phyloP scores from a whole-genome alignment of 345 rosid genomes.

The Eucalyptus marginata region DNA sequence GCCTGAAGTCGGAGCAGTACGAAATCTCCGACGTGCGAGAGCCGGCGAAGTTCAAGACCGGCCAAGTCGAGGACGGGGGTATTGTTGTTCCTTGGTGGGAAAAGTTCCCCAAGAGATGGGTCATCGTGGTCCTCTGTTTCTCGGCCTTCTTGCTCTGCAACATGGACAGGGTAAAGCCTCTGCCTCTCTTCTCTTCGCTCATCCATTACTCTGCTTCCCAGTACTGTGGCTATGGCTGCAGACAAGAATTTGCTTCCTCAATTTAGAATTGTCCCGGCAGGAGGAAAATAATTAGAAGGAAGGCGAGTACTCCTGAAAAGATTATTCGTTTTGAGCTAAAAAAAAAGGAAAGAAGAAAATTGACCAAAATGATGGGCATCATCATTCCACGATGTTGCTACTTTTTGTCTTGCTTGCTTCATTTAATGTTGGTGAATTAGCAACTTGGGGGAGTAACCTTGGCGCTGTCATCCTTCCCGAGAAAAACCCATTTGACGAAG shows the following conservation, averaged over 20 bases:
- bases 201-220: neutral
- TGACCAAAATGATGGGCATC: neutral
- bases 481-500: neutral
- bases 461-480: neutral
- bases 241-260: neutral
- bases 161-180: conserved; percentile 69
- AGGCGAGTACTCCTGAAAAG: neutral
- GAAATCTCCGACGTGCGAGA: conserved; percentile 9
- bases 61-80: conserved; percentile 7
- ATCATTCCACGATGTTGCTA: neutral
- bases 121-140: conserved; percentile 74
- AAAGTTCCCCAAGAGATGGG: conserved; percentile 86
- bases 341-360: neutral
- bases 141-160: conserved; percentile 85
- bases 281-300: neutral
- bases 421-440: neutral
- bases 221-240: neutral
- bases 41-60: conserved; percentile 17
- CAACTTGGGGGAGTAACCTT: neutral
- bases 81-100: conserved; percentile 68
- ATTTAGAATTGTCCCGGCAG: neutral
- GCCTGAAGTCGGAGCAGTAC: conserved; percentile 22
- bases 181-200: neutral
- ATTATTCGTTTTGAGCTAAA: neutral
- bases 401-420: neutral